Evolutionary conservation across 1,139 yeast species (phyloP).

Genomic region (Candida anutae): DNA sequence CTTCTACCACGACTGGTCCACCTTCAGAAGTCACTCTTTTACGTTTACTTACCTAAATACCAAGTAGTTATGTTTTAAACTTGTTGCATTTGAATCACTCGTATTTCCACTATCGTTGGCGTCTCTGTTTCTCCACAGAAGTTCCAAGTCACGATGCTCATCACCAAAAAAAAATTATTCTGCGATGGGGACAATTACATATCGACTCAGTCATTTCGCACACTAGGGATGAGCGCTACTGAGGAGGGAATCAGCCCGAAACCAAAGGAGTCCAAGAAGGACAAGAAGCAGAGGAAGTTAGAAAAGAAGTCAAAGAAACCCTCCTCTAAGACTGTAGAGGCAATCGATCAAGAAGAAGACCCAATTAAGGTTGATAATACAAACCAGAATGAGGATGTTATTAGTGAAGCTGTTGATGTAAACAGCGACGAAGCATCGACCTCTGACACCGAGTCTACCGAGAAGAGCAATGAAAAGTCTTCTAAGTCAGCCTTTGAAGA

Average conservation of each 20-base stretch:
- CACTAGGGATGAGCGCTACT: constrained; percentile 3
- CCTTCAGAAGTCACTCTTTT: too few relatives aligned
- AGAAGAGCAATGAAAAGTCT: constrained; percentile 1
- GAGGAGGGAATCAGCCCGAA: not conserved
- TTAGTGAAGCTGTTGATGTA: not conserved
- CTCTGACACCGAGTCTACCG: constrained; percentile 1
- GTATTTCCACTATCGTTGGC: too few relatives aligned
- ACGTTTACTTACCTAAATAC: too few relatives aligned
- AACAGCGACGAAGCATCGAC: constrained; percentile 1
- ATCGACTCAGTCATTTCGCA: not conserved
- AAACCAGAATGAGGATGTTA: not conserved
- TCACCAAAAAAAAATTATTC: too few relatives aligned
- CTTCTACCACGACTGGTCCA: not conserved
- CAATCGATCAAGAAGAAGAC: constrained; percentile 3
- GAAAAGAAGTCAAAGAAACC: constrained; percentile 12
- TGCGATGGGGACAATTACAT: too few relatives aligned
- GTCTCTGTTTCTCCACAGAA: too few relatives aligned
- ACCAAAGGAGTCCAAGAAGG: constrained; percentile 19
- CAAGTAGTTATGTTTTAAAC: too few relatives aligned
- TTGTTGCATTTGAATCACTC: too few relatives aligned
- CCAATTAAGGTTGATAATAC: not conserved
- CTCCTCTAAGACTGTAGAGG: constrained; percentile 1
- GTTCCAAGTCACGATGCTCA: too few relatives aligned
- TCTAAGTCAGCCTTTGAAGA: constrained; percentile 33
- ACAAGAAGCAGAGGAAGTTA: constrained; percentile 17